Conservation (phyloP, 345 rosid genomes). For the Turnera subulata region DNA sequence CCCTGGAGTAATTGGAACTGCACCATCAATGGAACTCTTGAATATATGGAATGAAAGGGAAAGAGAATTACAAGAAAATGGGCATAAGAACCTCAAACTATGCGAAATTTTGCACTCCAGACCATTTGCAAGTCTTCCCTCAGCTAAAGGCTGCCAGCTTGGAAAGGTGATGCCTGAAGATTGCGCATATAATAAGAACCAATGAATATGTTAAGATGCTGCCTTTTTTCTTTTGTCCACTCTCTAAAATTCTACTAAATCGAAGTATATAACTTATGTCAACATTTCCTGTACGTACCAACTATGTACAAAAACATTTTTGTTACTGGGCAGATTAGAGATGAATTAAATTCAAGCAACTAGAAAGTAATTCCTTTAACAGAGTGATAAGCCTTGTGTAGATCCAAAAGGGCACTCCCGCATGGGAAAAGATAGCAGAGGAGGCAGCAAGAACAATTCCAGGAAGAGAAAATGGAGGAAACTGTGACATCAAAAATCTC, state of each 20-base stretch:
- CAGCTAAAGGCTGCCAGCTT: slow-evolving; percentile 64
- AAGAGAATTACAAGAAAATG: slow-evolving; percentile 64
- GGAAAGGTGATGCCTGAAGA: slow-evolving; percentile 44
- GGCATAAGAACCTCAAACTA: slow-evolving; percentile 38
- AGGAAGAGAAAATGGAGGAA: slow-evolving; percentile 95
- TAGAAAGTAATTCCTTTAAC: slow-evolving; percentile 1
- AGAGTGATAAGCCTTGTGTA: slow-evolving; percentile 19
- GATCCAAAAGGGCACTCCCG: slow-evolving; percentile 59
- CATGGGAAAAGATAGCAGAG: slow-evolving; percentile 68
- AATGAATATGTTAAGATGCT: background rate
- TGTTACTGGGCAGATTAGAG: no score
- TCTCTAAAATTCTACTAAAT: no score
- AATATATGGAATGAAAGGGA: slow-evolving; percentile 82
- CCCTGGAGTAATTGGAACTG: slow-evolving; percentile 84
- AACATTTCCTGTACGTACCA: no score
- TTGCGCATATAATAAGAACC: background rate
- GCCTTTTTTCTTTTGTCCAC: no score
- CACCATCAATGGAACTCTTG: slow-evolving; percentile 78
- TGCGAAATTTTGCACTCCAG: slow-evolving; percentile 79
- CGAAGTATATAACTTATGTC: no score
- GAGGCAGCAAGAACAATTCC: slow-evolving; percentile 90
- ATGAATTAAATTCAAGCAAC: background rate
- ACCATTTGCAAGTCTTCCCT: slow-evolving; percentile 75
- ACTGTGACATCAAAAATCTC: slow-evolving; percentile 87
- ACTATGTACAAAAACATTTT: no score